Base-by-base conservation (phyloP, 2,329 filamentous ascomycete species). In the Fusarium siculi region DNA sequence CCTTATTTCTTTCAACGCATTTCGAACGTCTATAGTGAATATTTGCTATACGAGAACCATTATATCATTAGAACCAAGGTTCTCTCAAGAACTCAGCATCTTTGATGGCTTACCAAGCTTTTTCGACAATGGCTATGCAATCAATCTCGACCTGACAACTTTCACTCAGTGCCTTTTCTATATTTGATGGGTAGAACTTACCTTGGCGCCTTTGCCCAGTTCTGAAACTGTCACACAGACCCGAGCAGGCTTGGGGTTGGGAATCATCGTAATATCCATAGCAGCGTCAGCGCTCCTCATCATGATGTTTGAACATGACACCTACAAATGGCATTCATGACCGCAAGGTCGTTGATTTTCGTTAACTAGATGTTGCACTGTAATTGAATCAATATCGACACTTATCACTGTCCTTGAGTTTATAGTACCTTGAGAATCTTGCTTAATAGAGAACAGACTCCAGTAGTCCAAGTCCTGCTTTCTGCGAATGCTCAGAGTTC, bases 1-100 rank as follows among this genome's bases (percentile, higher is more conserved):
- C 9, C 14, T 4, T 10, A 11, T 15, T 10, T 36, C 5, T 25
- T 19, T 5, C 11, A 8, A 15, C 12, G 1, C 5, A 19, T 28
- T 16, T 21, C 3, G 0, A 28, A 25, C 16, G 2, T 28, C 18
- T 37, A 37, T 5, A 7, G 50, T 28, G 7, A 12, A 4, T 9
- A 4, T 53, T 28, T 53, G 4, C 50, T 18, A 9, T 9, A 21
- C 5, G 2, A 12, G 18, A 37, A 4, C 3, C 9, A 25, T 19
- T 15, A 2, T 25, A 6, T 8, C 18, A 9, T 53, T 28, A 53
- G 18, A 21, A 4, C 14, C 23, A 21, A 16, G 2, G 16, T 21
- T 25, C 7, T 28, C 7, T 7, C 7, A 3, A 15, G 16, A 9
- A 18, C 34, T 12, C 3, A 7, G 16, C 7, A 21, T 21, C 6